These are phyloP conservation scores for Exophiala aquamarina DNA, from an alignment of 2,329 filamentous ascomycete species.

Conservation along the genomic window DNA sequence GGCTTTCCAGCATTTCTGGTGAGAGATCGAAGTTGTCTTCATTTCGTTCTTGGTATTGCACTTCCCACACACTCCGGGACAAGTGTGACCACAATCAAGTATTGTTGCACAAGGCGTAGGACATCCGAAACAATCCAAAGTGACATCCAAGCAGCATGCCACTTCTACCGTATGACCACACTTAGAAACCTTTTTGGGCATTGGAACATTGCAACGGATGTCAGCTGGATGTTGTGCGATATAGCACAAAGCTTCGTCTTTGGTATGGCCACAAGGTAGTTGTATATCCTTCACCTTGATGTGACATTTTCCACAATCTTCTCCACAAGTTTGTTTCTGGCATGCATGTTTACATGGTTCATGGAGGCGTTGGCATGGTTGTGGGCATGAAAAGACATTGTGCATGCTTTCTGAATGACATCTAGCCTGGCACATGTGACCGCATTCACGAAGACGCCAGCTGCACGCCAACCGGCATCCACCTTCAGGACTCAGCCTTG, in stretches of 20 bases:
- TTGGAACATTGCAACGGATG: slow-evolving; percentile 51
- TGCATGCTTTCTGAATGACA: slow-evolving; percentile 49
- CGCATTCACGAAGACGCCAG: slow-evolving; percentile 41
- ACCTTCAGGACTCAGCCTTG: slow-evolving; percentile 57
- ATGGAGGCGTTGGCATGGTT: slow-evolving; percentile 39
- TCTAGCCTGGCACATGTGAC: slow-evolving; percentile 45
- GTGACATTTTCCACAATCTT: slow-evolving; percentile 33
- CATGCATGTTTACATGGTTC: slow-evolving; percentile 45
- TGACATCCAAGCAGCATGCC: slow-evolving; percentile 52
- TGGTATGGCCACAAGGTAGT: slow-evolving; percentile 36
- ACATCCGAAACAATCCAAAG: slow-evolving; percentile 47
- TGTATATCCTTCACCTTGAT: slow-evolving; percentile 31
- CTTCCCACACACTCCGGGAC: slow-evolving; percentile 8
- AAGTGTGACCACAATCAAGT: slow-evolving; percentile 58
- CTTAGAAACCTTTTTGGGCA: slow-evolving; percentile 51
- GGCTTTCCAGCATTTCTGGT: slow-evolving; percentile 48
- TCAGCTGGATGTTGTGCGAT: slow-evolving; percentile 43
- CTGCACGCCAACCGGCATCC: slow-evolving; percentile 57
- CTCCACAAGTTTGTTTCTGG: slow-evolving; percentile 39
- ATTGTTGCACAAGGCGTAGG: slow-evolving; percentile 43
- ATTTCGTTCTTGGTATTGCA: slow-evolving; percentile 7
- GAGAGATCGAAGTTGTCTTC: slow-evolving; percentile 36
- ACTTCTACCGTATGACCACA: slow-evolving; percentile 58
- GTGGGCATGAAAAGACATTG: slow-evolving; percentile 40
- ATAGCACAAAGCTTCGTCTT: slow-evolving; percentile 35